Percentiles rank a stretch among this genome's conserved stretches.
Evolutionary conservation across 1,139 yeast species (phyloP).

Genomic region (Hansenula lynferdii): DNA sequence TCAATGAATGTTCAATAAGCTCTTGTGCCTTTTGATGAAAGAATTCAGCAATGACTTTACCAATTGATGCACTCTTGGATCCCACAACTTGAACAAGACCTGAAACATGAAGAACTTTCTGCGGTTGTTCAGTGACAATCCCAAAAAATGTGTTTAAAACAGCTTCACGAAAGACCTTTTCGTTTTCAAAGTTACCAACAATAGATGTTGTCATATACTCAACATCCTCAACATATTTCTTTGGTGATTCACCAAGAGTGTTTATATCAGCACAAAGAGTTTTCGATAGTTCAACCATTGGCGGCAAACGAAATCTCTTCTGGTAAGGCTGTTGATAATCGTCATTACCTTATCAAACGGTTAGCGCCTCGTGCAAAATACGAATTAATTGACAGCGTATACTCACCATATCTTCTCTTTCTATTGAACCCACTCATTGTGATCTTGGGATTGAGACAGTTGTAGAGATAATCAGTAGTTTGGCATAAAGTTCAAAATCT

Average conservation of each 20-base stretch:
- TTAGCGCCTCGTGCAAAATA: slow-evolving; percentile 1
- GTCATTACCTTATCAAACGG: slow-evolving; percentile 7
- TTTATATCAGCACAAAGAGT: slow-evolving; percentile 49
- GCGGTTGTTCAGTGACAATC: slow-evolving; percentile 83
- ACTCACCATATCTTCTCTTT: slow-evolving; percentile 22
- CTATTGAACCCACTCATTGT: slow-evolving; percentile 19
- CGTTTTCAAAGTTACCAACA: slow-evolving; percentile 63
- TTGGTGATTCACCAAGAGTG: slow-evolving; percentile 60
- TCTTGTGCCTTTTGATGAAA: slow-evolving; percentile 60
- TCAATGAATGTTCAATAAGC: slow-evolving; percentile 36
- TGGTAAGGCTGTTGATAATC: slow-evolving; percentile 15
- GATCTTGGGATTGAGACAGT: neutral
- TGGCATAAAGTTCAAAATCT: too few species aligned
- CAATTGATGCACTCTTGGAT: slow-evolving; percentile 60
- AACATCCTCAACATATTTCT: slow-evolving; percentile 58
- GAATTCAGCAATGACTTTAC: slow-evolving; percentile 65
- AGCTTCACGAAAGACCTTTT: slow-evolving; percentile 55
- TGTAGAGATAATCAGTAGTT: too few species aligned
- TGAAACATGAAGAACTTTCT: slow-evolving; percentile 69
- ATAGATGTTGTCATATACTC: slow-evolving; percentile 63
- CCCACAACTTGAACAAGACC: slow-evolving; percentile 69
- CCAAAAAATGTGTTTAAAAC: slow-evolving; percentile 64
- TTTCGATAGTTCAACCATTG: slow-evolving; percentile 34
- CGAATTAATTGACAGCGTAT: neutral
- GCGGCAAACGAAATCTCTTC: slow-evolving; percentile 30